phyloP scores from a whole-genome alignment of 192 early-diverging fungal species.

The Geranomyces michiganensis region DNA sequence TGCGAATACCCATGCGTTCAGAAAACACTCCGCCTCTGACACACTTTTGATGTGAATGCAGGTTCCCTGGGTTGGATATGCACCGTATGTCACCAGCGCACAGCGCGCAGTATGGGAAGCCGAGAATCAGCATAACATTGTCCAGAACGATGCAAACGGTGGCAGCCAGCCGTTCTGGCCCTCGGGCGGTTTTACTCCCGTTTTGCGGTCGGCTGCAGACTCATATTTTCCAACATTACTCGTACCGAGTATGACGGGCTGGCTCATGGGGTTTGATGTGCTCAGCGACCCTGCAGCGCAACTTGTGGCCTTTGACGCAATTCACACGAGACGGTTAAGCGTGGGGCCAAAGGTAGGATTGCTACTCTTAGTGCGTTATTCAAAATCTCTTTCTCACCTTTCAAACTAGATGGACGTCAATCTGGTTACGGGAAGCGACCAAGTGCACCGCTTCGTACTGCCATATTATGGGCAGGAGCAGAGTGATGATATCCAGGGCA shows the following conservation, averaged over 20 bases:
- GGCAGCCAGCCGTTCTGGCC: neutral
- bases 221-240: slow-evolving; percentile 20
- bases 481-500: neutral
- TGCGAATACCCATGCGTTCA: neutral
- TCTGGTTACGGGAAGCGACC: neutral
- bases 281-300: slow-evolving; percentile 11
- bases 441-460: slow-evolving; percentile 18
- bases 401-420: slow-evolving; percentile 3
- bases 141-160: neutral
- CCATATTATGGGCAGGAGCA: slow-evolving; percentile 9
- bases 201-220: slow-evolving; percentile 1
- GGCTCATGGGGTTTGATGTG: slow-evolving; percentile 20
- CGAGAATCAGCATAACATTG: neutral
- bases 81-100: slow-evolving; percentile 12
- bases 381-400: neutral
- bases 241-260: neutral
- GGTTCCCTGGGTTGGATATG: slow-evolving; percentile 28
- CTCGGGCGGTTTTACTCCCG: neutral
- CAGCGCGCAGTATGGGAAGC: slow-evolving; percentile 20
- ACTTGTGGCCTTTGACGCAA: slow-evolving; percentile 13
- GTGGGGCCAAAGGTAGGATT: slow-evolving; percentile 17
- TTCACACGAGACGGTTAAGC: slow-evolving; percentile 6
- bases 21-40: neutral
- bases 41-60: neutral
- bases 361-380: neutral